Evolutionary conservation across 495 filamentous ascomycete species (phyloP).

Genomic region (Tricharina praecox): DNA sequence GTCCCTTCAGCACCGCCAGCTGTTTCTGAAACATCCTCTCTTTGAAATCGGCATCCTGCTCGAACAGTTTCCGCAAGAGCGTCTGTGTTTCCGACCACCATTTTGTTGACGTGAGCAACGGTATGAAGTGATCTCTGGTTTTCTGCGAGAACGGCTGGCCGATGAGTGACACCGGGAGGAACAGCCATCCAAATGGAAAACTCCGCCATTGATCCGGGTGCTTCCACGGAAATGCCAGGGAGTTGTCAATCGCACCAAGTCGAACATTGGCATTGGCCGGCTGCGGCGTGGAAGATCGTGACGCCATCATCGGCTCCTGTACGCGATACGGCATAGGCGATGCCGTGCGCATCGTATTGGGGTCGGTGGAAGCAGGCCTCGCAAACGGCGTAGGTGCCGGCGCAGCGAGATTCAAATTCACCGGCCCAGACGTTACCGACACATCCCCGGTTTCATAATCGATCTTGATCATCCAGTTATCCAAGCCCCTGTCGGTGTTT

Average conservation of each 20-base stretch:
- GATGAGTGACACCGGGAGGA: slow-evolving; percentile 89
- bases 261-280: slow-evolving; percentile 41
- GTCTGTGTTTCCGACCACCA: slow-evolving; percentile 96
- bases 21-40: slow-evolving; percentile 95
- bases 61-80: slow-evolving; percentile 65
- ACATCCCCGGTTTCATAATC: slow-evolving; percentile 69
- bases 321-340: slow-evolving; percentile 55
- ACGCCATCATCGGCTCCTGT: slow-evolving; percentile 69
- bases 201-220: slow-evolving; percentile 85
- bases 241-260: slow-evolving; percentile 93
- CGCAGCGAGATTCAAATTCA: slow-evolving; percentile 41
- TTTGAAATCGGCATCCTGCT: slow-evolving; percentile 86
- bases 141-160: slow-evolving; percentile 88
- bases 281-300: slow-evolving; percentile 42
- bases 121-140: slow-evolving; percentile 84
- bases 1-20: slow-evolving; percentile 97
- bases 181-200: slow-evolving; percentile 97
- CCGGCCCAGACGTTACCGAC: slow-evolving; percentile 68
- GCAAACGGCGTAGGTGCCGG: slow-evolving; percentile 37
- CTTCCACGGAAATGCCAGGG: slow-evolving; percentile 97
- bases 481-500: slow-evolving; percentile 88
- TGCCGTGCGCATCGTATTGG: slow-evolving; percentile 30
- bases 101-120: slow-evolving; percentile 73
- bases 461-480: slow-evolving; percentile 99
- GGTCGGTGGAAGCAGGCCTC: slow-evolving; percentile 31